Percentiles rank a stretch among this genome's conserved stretches.
These are phyloP conservation scores for Lentinula aciculospora DNA, from an alignment of 768 basidiomycete genomes.

Conservation along the genomic window DNA sequence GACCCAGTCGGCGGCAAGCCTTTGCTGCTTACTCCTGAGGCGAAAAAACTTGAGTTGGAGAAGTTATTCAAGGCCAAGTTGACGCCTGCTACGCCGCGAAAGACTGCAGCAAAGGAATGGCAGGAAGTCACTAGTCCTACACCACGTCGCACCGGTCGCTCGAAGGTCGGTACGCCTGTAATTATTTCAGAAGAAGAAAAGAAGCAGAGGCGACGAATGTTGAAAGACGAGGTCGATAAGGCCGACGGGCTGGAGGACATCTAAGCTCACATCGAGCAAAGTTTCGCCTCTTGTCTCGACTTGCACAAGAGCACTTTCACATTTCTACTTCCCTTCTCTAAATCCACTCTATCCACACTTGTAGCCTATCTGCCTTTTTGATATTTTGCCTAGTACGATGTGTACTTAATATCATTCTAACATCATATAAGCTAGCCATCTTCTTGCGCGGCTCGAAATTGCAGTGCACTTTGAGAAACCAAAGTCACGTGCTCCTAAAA, in stretches of 20 bases:
- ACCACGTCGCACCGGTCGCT: slow-evolving; percentile 17
- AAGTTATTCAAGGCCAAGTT: slow-evolving; percentile 16
- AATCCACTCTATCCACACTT: no score
- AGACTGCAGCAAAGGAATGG: slow-evolving; percentile 9
- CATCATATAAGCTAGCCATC: no score
- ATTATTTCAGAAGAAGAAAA: slow-evolving; percentile 17
- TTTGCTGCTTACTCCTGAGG: slow-evolving; percentile 17
- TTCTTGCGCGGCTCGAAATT: no score
- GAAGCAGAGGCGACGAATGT: slow-evolving; percentile 21
- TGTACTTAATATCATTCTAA: background rate
- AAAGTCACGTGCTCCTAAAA: slow-evolving; percentile 8
- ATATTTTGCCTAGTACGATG: background rate
- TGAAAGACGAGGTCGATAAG: slow-evolving; percentile 31
- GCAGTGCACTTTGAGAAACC: no score
- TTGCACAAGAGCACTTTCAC: no score
- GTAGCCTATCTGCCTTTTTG: background rate
- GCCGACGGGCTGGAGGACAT: slow-evolving; percentile 9
- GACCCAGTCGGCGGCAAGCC: slow-evolving; percentile 16
- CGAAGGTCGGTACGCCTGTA: slow-evolving; percentile 18
- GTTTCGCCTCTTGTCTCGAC: no score
- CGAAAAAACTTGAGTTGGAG: slow-evolving; percentile 17
- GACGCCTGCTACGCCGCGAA: slow-evolving; percentile 22
- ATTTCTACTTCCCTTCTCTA: no score
- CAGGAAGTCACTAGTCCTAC: slow-evolving; percentile 18
- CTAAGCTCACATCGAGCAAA: background rate